Base-by-base conservation (phyloP, 495 filamentous ascomycete species). In the Chaetomidium leptoderma region DNA sequence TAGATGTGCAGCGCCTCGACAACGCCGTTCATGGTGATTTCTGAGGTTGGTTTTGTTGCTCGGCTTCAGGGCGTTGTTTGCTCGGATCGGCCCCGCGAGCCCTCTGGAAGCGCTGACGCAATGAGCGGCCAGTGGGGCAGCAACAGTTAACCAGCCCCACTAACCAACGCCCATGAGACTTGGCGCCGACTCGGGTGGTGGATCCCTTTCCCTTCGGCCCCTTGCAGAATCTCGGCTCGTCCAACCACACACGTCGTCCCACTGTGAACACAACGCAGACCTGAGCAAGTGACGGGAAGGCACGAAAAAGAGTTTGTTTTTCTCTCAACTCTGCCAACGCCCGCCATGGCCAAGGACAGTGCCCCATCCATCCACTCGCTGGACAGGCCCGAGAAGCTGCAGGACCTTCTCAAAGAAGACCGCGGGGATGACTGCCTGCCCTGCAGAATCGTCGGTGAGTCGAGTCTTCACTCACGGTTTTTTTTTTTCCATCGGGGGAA, bases 1-100 rank as follows among this genome's bases (percentile, higher is more conserved):
- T 86, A 96, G 69, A 98, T 91, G 80, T 97, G 95, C 66, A 98
- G 76, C 65, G 93, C 93, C 80, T 96, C 92, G 66, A 98, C 87
- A 70, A 88, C 84, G 74, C 88, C 84, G 81, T 85, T 90, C 83
- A 90, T 90, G 69, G 66, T 69, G 66, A 57, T 6, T 40, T 50
- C 13, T 4, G 14, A 29, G 23, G 33, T 42, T 27, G 6, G 13
- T 29, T 30, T 33, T 29, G 51, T 55, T 58, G 39, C 6, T 44
- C 24, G 43, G 32, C n/a, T 29, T 21, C 44, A n/a, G 44, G 24
- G n/a, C n/a, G 47, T 13, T 43, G 57, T 49, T 58, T 8, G 36
- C 26, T 45, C 27, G 37, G 33, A 42, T 24, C 37, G 45, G 23
- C 62, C 50, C 57, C 54, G 37, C 45, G 37, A 26, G 39, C 35